Evolutionary conservation across 805 yeast species (phyloP), one percentile per base, ranked within the genome.

Genomic region (Ogataea kodamae): DNA sequence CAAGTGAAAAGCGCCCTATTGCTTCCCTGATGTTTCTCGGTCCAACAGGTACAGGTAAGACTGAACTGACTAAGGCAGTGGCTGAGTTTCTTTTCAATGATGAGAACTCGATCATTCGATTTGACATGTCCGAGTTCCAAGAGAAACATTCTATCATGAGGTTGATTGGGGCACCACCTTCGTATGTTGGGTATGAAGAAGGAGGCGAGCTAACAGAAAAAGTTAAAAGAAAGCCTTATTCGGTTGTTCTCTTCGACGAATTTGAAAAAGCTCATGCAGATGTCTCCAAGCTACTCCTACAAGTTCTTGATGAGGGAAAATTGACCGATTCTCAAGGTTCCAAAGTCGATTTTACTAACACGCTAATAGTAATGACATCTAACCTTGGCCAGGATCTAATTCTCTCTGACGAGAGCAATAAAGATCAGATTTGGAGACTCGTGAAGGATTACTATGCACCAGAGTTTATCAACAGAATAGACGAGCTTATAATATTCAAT

Each of bases 1-100:
- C 97, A 7, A 83, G 85, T 57, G 96, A 88, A 44, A 84, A 84
- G 60, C 74, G 97, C 42, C 98, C 98, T 5, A 89, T 90, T 50
- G 97, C 97, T 1, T 83, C 95, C 35, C 92, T 92, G 61, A 81
- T 90, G 82, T 92, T 92, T 61, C 68, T 92, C 46, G 98, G 98
- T 14, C 97, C 98, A 34, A 92, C 98, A 0, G 98, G 98, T 64
- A 90, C 97, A 0, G 98, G 98, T 64, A 90, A 90, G 61, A 92
- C 98, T 1, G 97, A 92, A 59, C 70, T 92, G 33, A 89, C 97
- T 6, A 90, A 92, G 59, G 80, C 94, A 0, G 70, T 90, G 37
- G 96, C 97, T 2, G 88, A 87, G 49, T 92, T 92, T 50, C 62
- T 90, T 49, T 92, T 92, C 62, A 92, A 88, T 53, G 90, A 90